phyloP scores from a whole-genome alignment of 1,284 basidiomycete genomes.

The Coniferiporia sulphurascens region DNA sequence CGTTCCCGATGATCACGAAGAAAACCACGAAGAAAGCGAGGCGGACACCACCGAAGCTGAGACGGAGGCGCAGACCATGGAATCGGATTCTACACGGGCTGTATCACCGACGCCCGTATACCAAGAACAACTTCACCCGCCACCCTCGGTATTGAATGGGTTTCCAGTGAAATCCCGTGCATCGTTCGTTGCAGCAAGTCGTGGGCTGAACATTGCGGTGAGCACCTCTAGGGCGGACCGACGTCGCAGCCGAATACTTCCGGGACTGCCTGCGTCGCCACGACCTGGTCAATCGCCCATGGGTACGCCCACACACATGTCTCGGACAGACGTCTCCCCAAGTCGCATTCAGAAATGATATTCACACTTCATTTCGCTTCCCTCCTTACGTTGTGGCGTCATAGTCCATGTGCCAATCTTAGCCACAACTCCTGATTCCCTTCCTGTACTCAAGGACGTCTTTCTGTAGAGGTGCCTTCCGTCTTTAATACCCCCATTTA shows the following conservation, averaged over 20 bases:
- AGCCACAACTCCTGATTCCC: background rate
- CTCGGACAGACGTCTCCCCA: constrained; percentile 6
- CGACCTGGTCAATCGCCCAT: constrained; percentile 38
- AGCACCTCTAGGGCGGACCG: constrained; percentile 42
- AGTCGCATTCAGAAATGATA: constrained; percentile 17
- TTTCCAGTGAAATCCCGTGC: constrained; percentile 43
- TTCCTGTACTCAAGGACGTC: background rate
- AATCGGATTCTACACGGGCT: constrained; percentile 37
- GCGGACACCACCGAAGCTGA: constrained; percentile 52
- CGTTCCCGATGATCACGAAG: constrained; percentile 58
- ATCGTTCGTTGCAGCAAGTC: constrained; percentile 56
- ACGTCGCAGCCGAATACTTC: constrained; percentile 46
- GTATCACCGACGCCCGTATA: constrained; percentile 11
- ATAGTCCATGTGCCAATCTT: too few species aligned
- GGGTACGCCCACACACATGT: constrained; percentile 15
- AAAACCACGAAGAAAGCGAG: constrained; percentile 58
- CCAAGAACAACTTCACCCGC: constrained; percentile 27
- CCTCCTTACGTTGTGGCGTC: background rate
- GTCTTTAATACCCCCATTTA: background rate
- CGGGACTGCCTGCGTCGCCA: constrained; percentile 61
- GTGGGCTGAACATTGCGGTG: constrained; percentile 61
- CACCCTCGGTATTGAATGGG: constrained; percentile 32
- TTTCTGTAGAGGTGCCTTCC: background rate
- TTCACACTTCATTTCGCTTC: background rate
- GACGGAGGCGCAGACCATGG: constrained; percentile 34